Conservation (phyloP, 768 basidiomycete species). For the Cantharellus cinnabarinus region DNA sequence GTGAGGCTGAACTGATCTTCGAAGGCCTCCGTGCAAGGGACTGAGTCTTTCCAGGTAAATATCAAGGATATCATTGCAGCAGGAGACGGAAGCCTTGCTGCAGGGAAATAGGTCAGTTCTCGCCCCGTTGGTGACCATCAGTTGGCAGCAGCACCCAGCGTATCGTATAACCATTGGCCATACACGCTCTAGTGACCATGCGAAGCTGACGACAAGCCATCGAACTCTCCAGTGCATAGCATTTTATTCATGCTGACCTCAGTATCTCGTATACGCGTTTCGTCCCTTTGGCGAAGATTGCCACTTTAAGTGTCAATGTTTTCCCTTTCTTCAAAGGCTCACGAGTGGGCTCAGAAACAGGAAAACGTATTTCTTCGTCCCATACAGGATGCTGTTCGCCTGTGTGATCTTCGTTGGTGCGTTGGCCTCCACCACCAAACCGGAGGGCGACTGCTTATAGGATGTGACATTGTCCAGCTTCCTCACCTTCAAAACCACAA, state of each 20-base stretch:
- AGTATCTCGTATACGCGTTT: slow-evolving; percentile 83
- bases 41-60: slow-evolving; percentile 19
- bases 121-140: slow-evolving; percentile 78
- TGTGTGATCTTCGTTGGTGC: slow-evolving; percentile 84
- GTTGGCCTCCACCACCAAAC: slow-evolving; percentile 62
- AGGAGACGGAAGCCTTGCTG: slow-evolving; percentile 29
- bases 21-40: slow-evolving; percentile 15
- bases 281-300: slow-evolving; percentile 90
- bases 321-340: slow-evolving; percentile 28
- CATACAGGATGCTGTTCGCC: slow-evolving; percentile 98
- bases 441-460: slow-evolving; percentile 88
- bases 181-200: slow-evolving; percentile 22
- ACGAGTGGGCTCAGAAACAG: slow-evolving; percentile 56
- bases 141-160: slow-evolving; percentile 43
- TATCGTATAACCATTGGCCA: neutral
- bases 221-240: slow-evolving; percentile 85
- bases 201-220: slow-evolving; percentile 43
- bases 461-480: slow-evolving; percentile 50
- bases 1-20: slow-evolving; percentile 5
- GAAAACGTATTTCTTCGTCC: slow-evolving; percentile 95
- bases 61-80: neutral
- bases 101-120: slow-evolving; percentile 93
- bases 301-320: slow-evolving; percentile 42
- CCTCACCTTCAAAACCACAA: slow-evolving; percentile 2
- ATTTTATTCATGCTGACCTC: slow-evolving; percentile 69